phyloP scores from a whole-genome alignment of 1,139 yeast genomes.

The Hyphopichia burtonii region DNA sequence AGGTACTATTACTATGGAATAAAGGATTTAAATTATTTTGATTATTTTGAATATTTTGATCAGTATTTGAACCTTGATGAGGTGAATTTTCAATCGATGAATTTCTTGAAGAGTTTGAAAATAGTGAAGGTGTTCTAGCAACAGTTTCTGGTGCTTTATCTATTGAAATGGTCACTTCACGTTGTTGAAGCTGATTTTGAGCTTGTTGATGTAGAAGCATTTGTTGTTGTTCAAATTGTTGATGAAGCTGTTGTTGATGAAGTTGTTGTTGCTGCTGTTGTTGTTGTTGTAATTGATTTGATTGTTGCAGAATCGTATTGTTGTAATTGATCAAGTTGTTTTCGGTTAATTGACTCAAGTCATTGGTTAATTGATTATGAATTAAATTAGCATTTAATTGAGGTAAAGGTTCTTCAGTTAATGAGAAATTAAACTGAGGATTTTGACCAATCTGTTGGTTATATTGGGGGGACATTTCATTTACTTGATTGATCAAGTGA shows the following conservation, averaged over 20 bases:
- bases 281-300: conserved; percentile 5
- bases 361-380: conserved; percentile 3
- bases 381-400: conserved; percentile 2
- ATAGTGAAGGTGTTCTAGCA: conserved; percentile 43
- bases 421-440: conserved; percentile 12
- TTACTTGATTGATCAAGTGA: not conserved
- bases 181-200: not conserved
- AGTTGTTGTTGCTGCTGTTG: conserved; percentile 9
- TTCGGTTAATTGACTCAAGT: conserved; percentile 25
- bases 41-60: conserved; percentile 6
- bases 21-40: conserved; percentile 1
- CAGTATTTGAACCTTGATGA: not conserved
- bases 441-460: conserved; percentile 2
- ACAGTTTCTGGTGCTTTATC: conserved; percentile 35
- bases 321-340: conserved; percentile 20
- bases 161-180: conserved; percentile 27
- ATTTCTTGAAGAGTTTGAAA: conserved; percentile 34
- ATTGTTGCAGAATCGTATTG: not conserved
- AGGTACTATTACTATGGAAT: conserved; percentile 6
- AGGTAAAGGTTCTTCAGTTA: conserved; percentile 7
- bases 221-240: not conserved
- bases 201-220: conserved; percentile 8
- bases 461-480: conserved; percentile 1
- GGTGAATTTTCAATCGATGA: conserved; percentile 9
- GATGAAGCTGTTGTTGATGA: conserved; percentile 1